Percentiles rank a stretch among this genome's conserved stretches.
phyloP scores from a whole-genome alignment of 495 filamentous ascomycete genomes.

The Aspergillus diversus region DNA sequence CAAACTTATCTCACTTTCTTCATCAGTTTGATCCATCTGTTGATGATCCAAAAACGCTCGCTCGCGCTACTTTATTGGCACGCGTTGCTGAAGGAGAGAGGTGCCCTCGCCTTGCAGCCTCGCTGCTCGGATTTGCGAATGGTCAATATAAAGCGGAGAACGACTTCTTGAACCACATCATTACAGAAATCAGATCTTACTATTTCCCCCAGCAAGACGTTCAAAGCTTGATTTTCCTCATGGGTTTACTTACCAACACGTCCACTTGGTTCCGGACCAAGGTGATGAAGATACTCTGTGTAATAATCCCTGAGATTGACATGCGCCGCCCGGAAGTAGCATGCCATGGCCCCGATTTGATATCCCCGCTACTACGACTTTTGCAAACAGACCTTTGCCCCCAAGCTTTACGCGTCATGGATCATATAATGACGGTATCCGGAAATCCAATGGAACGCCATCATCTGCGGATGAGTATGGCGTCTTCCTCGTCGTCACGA shows the following conservation, averaged over 20 bases:
- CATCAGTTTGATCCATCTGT: constrained; percentile 70
- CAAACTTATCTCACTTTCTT: constrained; percentile 88
- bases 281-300: constrained; percentile 86
- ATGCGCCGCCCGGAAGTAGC: constrained; percentile 92
- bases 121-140: constrained; percentile 70
- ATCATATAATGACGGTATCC: constrained; percentile 92
- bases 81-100: constrained; percentile 70
- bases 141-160: constrained; percentile 68
- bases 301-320: constrained; percentile 87
- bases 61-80: constrained; percentile 70
- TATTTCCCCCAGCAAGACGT: constrained; percentile 87
- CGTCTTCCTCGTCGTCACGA: constrained; percentile 71
- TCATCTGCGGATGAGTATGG: constrained; percentile 97
- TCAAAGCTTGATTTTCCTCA: constrained; percentile 81
- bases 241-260: constrained; percentile 89
- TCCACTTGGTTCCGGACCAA: constrained; percentile 87
- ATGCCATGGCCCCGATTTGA: constrained; percentile 89
- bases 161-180: constrained; percentile 77
- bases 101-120: constrained; percentile 49
- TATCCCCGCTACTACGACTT: constrained; percentile 87
- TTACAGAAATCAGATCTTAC: constrained; percentile 73
- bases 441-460: constrained; percentile 91
- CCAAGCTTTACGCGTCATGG: constrained; percentile 86
- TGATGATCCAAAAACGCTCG: constrained; percentile 56
- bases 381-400: constrained; percentile 92